Evolutionary conservation across 1,284 basidiomycete species (phyloP).

Genomic region (Afroboletus lepidellus): DNA sequence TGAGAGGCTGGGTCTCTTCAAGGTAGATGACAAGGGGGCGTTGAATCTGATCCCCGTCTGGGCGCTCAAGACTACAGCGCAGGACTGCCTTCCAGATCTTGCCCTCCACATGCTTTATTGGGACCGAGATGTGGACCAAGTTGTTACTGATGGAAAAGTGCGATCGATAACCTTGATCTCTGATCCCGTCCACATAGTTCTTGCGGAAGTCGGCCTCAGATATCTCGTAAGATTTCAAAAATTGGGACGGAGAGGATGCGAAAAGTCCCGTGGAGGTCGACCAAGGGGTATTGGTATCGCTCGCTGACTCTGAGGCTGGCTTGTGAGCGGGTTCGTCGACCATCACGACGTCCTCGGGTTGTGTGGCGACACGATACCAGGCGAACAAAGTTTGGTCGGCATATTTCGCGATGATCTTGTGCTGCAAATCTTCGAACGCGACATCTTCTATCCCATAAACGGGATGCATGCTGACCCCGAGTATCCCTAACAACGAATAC

Average conservation of each 20-base stretch:
- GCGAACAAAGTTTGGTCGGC: conserved; percentile 31
- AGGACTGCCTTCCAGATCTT: conserved; percentile 24
- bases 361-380: conserved; percentile 17
- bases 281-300: not conserved
- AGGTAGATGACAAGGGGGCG: conserved; percentile 28
- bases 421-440: conserved; percentile 26
- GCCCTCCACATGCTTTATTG: conserved; percentile 18
- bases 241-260: conserved; percentile 23
- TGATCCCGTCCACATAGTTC: conserved; percentile 20
- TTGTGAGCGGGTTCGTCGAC: not conserved
- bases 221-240: conserved; percentile 21
- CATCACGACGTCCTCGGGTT: conserved; percentile 11
- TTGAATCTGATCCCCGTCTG: conserved; percentile 10
- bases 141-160: conserved; percentile 24
- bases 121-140: conserved; percentile 19
- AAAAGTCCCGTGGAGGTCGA: conserved; percentile 22
- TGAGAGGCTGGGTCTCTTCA: conserved; percentile 8
- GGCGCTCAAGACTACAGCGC: conserved; percentile 24
- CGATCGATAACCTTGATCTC: conserved; percentile 11
- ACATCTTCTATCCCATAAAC: conserved; percentile 23
- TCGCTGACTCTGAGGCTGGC: not conserved
- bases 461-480: conserved; percentile 17
- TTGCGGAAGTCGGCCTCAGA: conserved; percentile 19
- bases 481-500: conserved; percentile 31
- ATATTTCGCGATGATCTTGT: conserved; percentile 15